Evolutionary conservation across 2,329 filamentous ascomycete species (phyloP).

Genomic region (Aspergillus thermomutatus): DNA sequence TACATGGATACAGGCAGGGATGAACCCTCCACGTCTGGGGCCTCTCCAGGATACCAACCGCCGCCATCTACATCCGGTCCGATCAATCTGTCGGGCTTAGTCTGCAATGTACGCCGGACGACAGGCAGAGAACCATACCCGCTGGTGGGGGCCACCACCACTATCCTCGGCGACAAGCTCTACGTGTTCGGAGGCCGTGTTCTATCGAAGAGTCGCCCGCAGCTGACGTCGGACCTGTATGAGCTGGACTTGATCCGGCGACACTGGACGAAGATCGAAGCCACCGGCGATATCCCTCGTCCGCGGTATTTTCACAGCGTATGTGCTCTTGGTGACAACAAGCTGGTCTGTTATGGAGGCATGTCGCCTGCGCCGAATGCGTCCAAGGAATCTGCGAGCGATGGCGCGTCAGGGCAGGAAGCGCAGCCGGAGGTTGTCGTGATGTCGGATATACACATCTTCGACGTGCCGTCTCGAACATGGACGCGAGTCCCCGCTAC

Average conservation of each 20-base stretch:
- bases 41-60: slow-evolving; percentile 27
- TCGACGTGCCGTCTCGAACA: slow-evolving; percentile 74
- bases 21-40: slow-evolving; percentile 26
- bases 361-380: slow-evolving; percentile 75
- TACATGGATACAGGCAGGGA: slow-evolving; percentile 31
- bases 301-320: slow-evolving; percentile 97
- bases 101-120: slow-evolving; percentile 72
- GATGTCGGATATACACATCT: slow-evolving; percentile 97
- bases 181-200: slow-evolving; percentile 95
- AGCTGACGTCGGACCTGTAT: slow-evolving; percentile 85
- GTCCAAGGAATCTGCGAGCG: slow-evolving; percentile 40
- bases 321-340: slow-evolving; percentile 88
- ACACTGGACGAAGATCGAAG: slow-evolving; percentile 89
- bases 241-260: slow-evolving; percentile 86
- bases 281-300: slow-evolving; percentile 78
- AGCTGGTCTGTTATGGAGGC: slow-evolving; percentile 95
- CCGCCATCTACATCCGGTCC: slow-evolving; percentile 39
- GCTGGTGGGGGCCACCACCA: slow-evolving; percentile 91
- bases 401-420: slow-evolving; percentile 49
- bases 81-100: slow-evolving; percentile 63
- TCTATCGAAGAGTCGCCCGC: slow-evolving; percentile 76
- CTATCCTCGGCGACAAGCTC: slow-evolving; percentile 88
- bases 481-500: slow-evolving; percentile 82
- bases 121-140: slow-evolving; percentile 89
- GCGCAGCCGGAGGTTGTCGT: slow-evolving; percentile 84